Evolutionary conservation across 139 green algal species (phyloP).

Genomic region (Axilococcus clingmanii): DNA sequence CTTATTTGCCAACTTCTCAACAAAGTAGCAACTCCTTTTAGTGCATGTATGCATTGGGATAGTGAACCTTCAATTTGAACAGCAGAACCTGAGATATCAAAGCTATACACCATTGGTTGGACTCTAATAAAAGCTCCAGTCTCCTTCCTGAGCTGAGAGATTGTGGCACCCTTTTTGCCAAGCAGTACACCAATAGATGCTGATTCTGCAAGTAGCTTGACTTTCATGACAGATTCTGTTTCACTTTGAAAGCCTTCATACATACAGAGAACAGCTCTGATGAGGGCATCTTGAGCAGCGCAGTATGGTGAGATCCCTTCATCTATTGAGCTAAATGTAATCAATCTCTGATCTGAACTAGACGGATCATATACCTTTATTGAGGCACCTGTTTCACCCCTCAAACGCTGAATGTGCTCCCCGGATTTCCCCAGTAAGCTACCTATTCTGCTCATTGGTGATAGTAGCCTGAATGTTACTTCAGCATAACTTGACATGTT

Average conservation of each 20-base stretch:
- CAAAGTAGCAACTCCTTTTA: constrained; percentile 28
- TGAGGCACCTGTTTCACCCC: constrained; percentile 20
- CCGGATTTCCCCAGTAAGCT: constrained; percentile 24
- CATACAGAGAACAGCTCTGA: constrained; percentile 23
- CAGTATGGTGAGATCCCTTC: constrained; percentile 22
- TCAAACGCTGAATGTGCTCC: constrained; percentile 20
- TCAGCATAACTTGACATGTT: constrained; percentile 10
- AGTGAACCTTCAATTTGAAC: constrained; percentile 28
- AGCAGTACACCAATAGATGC: constrained; percentile 19
- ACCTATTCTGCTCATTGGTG: constrained; percentile 9
- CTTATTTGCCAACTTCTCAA: constrained; percentile 26
- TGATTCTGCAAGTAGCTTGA: constrained; percentile 19
- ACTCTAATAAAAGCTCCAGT: constrained; percentile 26
- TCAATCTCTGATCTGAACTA: constrained; percentile 23
- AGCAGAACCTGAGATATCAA: constrained; percentile 15
- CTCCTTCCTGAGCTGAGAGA: constrained; percentile 24
- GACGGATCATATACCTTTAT: constrained; percentile 20
- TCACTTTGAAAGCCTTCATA: too few species aligned
- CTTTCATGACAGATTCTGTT: neutral
- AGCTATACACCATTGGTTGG: neutral
- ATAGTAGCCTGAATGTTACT: constrained; percentile 22
- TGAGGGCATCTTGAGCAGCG: constrained; percentile 29
- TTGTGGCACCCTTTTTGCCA: constrained; percentile 20
- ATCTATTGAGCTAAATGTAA: constrained; percentile 23
- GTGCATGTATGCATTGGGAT: constrained; percentile 14